Evolutionary conservation across 768 basidiomycete genomes (phyloP).

Genomic region (Pulveroboletus ravenelii): DNA sequence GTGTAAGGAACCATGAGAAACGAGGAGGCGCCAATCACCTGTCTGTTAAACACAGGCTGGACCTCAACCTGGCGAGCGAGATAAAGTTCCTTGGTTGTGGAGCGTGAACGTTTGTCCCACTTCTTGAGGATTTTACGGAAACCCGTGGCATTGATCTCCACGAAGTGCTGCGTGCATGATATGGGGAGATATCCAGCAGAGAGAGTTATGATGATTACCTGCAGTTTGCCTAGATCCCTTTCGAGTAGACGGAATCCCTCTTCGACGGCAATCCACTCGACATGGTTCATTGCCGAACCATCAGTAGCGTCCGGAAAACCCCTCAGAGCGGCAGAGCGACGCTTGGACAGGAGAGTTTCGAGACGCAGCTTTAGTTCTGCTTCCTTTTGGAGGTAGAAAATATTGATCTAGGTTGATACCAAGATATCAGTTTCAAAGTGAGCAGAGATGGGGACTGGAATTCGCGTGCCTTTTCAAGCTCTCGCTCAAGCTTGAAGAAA

Average conservation of each 20-base stretch:
- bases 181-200: slow-evolving; percentile 11
- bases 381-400: slow-evolving; percentile 96
- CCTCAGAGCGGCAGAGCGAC: slow-evolving; percentile 74
- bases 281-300: slow-evolving; percentile 53
- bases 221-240: slow-evolving; percentile 89
- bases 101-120: slow-evolving; percentile 95
- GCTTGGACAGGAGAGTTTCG: slow-evolving; percentile 89
- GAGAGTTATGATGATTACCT: slow-evolving; percentile 48
- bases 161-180: slow-evolving; percentile 66
- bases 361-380: slow-evolving; percentile 89
- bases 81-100: slow-evolving; percentile 94
- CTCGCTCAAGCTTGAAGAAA: slow-evolving; percentile 97
- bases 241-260: slow-evolving; percentile 95
- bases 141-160: slow-evolving; percentile 95
- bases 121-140: slow-evolving; percentile 98
- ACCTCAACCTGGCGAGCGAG: slow-evolving; percentile 95
- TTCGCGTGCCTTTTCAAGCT: slow-evolving; percentile 83
- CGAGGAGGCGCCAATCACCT: slow-evolving; percentile 44
- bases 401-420: slow-evolving; percentile 73
- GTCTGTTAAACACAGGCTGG: slow-evolving; percentile 96
- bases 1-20: slow-evolving; percentile 7
- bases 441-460: slow-evolving; percentile 1
- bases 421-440: slow-evolving; percentile 1
- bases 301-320: slow-evolving; percentile 65
- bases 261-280: slow-evolving; percentile 94